A percentile compares a stretch with the other conserved stretches of the same genome.
phyloP scores from a whole-genome alignment of 2,329 filamentous ascomycete genomes.

The Periconia digitata region DNA sequence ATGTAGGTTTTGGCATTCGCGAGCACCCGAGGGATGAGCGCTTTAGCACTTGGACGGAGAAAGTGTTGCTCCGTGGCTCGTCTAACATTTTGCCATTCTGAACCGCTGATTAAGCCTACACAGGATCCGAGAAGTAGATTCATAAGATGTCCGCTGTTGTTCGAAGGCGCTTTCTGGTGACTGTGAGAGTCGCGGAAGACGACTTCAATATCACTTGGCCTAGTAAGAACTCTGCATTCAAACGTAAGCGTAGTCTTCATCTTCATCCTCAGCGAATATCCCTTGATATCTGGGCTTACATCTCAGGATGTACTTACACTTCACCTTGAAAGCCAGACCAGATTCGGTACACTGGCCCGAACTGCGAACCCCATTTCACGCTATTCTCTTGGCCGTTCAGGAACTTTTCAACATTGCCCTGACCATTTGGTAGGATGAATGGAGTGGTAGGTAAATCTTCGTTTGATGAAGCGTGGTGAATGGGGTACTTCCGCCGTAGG shows the following conservation, averaged over 20 bases:
- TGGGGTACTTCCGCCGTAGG: no score
- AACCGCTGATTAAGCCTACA: conserved; percentile 1
- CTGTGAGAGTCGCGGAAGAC: conserved; percentile 31
- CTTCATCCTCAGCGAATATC: background rate
- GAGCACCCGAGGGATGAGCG: conserved; percentile 1
- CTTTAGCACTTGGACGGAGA: background rate
- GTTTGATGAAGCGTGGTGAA: no score
- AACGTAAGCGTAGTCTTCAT: background rate
- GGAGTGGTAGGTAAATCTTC: conserved; percentile 1
- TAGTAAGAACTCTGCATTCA: conserved; percentile 15
- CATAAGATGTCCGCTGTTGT: background rate
- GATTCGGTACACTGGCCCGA: conserved; percentile 43
- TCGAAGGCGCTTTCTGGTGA: background rate
- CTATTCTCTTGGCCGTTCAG: conserved; percentile 40
- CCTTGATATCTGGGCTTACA: background rate
- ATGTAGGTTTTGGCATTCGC: background rate
- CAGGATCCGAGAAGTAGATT: background rate
- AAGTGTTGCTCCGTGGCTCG: background rate
- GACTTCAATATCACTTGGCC: conserved; percentile 12
- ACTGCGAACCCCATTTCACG: conserved; percentile 31
- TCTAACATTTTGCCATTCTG: conserved; percentile 22
- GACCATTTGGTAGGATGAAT: conserved; percentile 22
- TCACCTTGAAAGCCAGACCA: conserved; percentile 42
- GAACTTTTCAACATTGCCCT: conserved; percentile 47
- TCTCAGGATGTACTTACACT: conserved; percentile 34